Base-by-base conservation (phyloP, 169 alveolate genomes). In the Eimeria necatrix region DNA sequence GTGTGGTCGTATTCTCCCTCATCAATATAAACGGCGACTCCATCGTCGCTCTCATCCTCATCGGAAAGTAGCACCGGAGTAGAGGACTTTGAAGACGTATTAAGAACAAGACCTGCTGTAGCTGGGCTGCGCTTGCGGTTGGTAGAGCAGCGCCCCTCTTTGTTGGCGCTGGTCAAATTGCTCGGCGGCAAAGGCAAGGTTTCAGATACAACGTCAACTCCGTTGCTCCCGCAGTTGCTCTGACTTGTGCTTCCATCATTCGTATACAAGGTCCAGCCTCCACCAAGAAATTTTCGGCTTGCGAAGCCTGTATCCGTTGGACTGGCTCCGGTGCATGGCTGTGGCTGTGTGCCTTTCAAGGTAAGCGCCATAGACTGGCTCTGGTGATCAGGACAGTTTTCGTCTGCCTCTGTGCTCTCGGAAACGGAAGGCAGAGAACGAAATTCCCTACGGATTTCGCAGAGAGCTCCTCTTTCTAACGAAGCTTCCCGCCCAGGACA, bases 361-460 rank as follows among this genome's bases (percentile, higher is more conserved):
- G 78, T 60, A 68, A 56, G 49, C 59, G 80, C 48, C 92, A 84
- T 84, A 0, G 92, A 84, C 22, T 84, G 53, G 6, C 92, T 84
- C 80, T 60, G 92, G 18, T 56, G 78, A 22, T 59, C 92, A 2
- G 92, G 92, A 20, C 80, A 56, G 61, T 84, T 84, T 59, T 84
- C 92, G 80, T 84, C 92, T 14, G 92, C 92, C 92, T 60, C 92
- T 84, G 92, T 84, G 41, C 92, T 60, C 51, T 84, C 92, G 32
- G 80, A 84, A 60, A 78, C 92, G 48, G 48, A 56, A 22, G 74
- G 92, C 78, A 59, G 68, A 46, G 60, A 84, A 10, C 80, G 92
- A 32, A 84, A 84, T 16, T 32, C 78, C 46, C 59, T 56, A 18
- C 80, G 73, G n/a, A 84, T 56, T 78, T 78, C 92, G 59, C 78